A percentile compares a stretch with the other conserved stretches of the same genome.
These are phyloP conservation scores for Batkoa obscura DNA, from an alignment of 371 early-diverging fungal genomes.

Conservation along the genomic window DNA sequence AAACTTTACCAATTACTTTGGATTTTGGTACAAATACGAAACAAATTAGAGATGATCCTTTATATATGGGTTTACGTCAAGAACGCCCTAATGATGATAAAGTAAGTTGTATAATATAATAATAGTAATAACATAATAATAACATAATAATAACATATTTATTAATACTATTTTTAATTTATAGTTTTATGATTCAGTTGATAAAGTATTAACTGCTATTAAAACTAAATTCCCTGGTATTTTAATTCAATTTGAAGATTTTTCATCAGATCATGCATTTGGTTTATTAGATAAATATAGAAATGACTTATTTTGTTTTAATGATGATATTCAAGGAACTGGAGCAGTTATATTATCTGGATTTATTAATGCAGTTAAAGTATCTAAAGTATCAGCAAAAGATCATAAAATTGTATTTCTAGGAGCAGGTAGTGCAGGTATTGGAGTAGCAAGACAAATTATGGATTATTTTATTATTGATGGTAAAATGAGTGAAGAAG, in stretches of 20 bases:
- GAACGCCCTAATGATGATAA: slow-evolving; percentile 43
- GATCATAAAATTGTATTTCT: slow-evolving; percentile 74
- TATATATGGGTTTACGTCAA: slow-evolving; percentile 63
- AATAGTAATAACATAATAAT: not conserved
- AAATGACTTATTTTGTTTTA: slow-evolving; percentile 43
- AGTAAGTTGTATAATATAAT: slow-evolving; percentile 9
- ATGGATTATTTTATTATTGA: slow-evolving; percentile 48
- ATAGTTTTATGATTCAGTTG: slow-evolving; percentile 56
- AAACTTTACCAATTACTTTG: slow-evolving; percentile 69
- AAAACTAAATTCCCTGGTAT: slow-evolving; percentile 46
- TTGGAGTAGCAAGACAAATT: slow-evolving; percentile 76
- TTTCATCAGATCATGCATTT: slow-evolving; percentile 73
- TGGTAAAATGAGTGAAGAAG: slow-evolving; percentile 38
- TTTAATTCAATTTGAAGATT: slow-evolving; percentile 84
- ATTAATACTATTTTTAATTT: not conserved
- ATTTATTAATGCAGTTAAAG: slow-evolving; percentile 65
- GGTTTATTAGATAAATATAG: slow-evolving; percentile 46
- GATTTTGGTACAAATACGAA: slow-evolving; percentile 82
- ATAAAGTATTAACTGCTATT: slow-evolving; percentile 54
- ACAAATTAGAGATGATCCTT: slow-evolving; percentile 50
- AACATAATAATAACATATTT: too few relatives aligned
- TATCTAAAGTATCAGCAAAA: slow-evolving; percentile 29
- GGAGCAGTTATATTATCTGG: slow-evolving; percentile 83
- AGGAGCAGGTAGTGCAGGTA: slow-evolving; percentile 75
- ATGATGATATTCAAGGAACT: slow-evolving; percentile 71